Conservation (phyloP, 495 filamentous ascomycete genomes). For the Podospora bellae-mahoneyi region DNA sequence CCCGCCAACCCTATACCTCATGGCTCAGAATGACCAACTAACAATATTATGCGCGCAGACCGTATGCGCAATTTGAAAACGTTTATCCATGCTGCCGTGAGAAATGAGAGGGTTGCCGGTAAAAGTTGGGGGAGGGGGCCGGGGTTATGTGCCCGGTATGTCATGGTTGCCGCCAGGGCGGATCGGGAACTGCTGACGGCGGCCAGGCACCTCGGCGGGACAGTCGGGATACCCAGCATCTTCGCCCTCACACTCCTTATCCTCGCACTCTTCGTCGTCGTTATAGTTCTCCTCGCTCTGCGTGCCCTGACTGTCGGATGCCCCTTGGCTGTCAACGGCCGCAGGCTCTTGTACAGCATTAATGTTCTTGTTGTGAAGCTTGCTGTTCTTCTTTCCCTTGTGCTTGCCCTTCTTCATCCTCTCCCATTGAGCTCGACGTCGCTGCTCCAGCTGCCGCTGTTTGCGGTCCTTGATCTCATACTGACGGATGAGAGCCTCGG, state of each 20-base stretch:
- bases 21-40: neutral
- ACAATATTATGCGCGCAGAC: neutral
- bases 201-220: constrained; percentile 26
- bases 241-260: constrained; percentile 35
- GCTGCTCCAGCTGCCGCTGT: constrained; percentile 73
- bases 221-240: constrained; percentile 35
- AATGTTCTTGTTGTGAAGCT: constrained; percentile 57
- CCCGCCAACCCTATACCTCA: neutral
- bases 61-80: neutral
- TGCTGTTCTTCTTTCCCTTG: constrained; percentile 70
- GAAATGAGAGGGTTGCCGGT: neutral
- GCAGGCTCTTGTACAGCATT: constrained; percentile 28
- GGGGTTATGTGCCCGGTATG: constrained; percentile 22
- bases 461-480: constrained; percentile 94
- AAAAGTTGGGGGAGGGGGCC: neutral
- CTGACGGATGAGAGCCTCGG: constrained; percentile 78
- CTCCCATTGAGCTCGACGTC: constrained; percentile 80
- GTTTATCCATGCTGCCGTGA: neutral
- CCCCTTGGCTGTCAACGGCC: constrained; percentile 25
- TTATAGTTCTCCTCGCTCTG: constrained; percentile 38
- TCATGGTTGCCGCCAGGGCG: constrained; percentile 7
- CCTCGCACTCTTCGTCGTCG: constrained; percentile 40
- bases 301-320: constrained; percentile 25
- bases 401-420: constrained; percentile 89
- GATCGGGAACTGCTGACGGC: constrained; percentile 19